These are phyloP conservation scores for Hypoxylon subgilvum DNA, from an alignment of 495 filamentous ascomycete genomes.

Conservation along the genomic window DNA sequence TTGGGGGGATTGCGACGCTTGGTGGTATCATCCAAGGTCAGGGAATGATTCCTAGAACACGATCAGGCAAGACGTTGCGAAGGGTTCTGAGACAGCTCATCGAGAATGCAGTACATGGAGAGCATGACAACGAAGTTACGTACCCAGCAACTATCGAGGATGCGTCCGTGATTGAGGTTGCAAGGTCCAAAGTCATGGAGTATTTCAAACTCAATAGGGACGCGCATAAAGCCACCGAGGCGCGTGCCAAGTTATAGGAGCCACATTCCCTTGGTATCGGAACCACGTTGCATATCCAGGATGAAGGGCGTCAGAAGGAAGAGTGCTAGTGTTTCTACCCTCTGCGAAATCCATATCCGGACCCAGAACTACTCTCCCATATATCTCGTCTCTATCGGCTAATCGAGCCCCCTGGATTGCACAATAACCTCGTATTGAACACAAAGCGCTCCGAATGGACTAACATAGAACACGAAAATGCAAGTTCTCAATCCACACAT, in stretches of 20 bases:
- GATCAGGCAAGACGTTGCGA: constrained; percentile 85
- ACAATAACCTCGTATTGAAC: too few relatives aligned
- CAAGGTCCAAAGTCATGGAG: constrained; percentile 52
- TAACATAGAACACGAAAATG: too few relatives aligned
- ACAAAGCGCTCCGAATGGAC: too few relatives aligned
- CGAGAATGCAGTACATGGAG: constrained; percentile 66
- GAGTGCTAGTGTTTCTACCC: too few relatives aligned
- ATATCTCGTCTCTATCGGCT: too few relatives aligned
- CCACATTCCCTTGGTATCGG: neutral
- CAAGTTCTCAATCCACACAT: too few relatives aligned
- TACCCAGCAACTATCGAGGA: constrained; percentile 65
- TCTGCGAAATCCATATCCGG: too few relatives aligned
- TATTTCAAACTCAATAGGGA: constrained; percentile 56
- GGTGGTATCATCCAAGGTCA: constrained; percentile 83
- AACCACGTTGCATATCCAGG: neutral
- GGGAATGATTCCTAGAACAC: constrained; percentile 91
- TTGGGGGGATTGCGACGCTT: constrained; percentile 83
- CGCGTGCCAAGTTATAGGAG: constrained; percentile 63
- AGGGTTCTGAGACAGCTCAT: constrained; percentile 80
- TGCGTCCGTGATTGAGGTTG: constrained; percentile 54
- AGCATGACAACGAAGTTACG: constrained; percentile 56
- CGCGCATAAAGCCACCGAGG: constrained; percentile 58
- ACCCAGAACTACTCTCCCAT: too few relatives aligned
- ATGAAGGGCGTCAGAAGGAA: too few relatives aligned
- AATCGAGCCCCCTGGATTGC: too few relatives aligned